Evolutionary conservation across 208 protist species (phyloP).

Genomic region (Wallacemonas rigidus): DNA sequence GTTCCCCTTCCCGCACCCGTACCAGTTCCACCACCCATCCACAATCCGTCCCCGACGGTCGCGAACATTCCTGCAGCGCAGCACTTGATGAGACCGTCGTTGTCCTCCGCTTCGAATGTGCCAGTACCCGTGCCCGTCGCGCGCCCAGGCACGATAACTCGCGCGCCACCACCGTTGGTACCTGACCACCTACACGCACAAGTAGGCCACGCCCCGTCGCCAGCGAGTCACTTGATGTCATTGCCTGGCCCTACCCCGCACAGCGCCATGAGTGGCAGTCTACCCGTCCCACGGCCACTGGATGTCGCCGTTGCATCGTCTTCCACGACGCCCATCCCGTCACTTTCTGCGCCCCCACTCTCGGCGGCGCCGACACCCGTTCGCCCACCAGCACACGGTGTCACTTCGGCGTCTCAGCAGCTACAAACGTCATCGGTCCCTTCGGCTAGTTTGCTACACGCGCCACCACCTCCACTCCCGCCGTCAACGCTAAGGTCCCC

Average conservation of each 20-base stretch:
- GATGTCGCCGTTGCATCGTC: background rate
- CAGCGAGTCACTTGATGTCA: background rate
- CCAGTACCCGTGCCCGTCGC: slow-evolving; percentile 14
- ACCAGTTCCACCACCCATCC: background rate
- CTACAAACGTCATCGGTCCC: slow-evolving; percentile 3
- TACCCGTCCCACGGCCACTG: background rate
- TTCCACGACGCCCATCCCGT: slow-evolving; percentile 4
- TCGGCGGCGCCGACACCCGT: background rate
- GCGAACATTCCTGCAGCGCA: background rate
- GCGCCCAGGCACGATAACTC: background rate
- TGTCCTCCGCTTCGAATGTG: background rate
- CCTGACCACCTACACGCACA: slow-evolving; percentile 1
- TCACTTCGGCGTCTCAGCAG: too few species aligned
- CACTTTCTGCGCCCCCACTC: background rate
- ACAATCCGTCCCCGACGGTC: slow-evolving; percentile 5
- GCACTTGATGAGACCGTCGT: slow-evolving; percentile 1
- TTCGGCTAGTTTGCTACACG: background rate
- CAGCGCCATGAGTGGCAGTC: slow-evolving; percentile 9
- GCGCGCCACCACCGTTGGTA: slow-evolving; percentile 2
- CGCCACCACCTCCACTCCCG: too few species aligned
- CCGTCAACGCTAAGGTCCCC: background rate
- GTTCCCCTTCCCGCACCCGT: background rate
- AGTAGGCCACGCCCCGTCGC: background rate
- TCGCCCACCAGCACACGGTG: background rate
- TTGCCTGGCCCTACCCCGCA: slow-evolving; percentile 21